Evolutionary conservation across 306 rosid species (phyloP), one percentile per base, ranked within the genome.

Genomic region (Trifolium repens): DNA sequence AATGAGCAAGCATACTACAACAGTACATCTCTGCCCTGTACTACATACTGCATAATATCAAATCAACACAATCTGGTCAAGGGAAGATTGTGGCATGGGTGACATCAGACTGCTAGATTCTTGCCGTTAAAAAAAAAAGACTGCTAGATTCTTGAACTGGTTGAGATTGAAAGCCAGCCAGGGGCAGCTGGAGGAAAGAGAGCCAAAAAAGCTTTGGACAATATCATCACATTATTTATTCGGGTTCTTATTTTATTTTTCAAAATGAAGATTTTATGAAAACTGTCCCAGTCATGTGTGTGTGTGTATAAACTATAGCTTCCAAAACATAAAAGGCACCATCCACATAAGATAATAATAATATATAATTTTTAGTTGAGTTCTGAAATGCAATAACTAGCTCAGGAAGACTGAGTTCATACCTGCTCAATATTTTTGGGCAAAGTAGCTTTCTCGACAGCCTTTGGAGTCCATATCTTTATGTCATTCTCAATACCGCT

Each of bases 391-490:
- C 19, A 81, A 71, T 52, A 79, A 67, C 57, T 57, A 77, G 81
- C 46, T 62, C 37, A 80, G 67, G 66, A 73, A 68, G 64, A 83
- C 30, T 35, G 52, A 71, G 73, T 42, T 64, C 73, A 17, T 90
- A 94, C 99, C 96, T 81, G 81, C 73, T 89, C 91, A 44, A 94
- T 84, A 35, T 80, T 92, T 82, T 65, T 75, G 19, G 99, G 99
- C 77, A 90, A 73, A 42, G 61, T 77, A 86, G 92, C 96, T 81
- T 87, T 94, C 87, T 92, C 96, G 9, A 60, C 60, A 69, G 97
- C 96, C 86, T 84, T 92, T 42, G 99, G 96, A 69, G 92, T 91
- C 99, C 99, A 94, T 44, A 94, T 82, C 85, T 94, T 94, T 75
- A 94, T 76, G 83, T 94, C 91, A 75, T 58, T 44, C 43, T 94